Conservation (phyloP, 352 stramenopile genomes). For the Phytophthora pluvialis region DNA sequence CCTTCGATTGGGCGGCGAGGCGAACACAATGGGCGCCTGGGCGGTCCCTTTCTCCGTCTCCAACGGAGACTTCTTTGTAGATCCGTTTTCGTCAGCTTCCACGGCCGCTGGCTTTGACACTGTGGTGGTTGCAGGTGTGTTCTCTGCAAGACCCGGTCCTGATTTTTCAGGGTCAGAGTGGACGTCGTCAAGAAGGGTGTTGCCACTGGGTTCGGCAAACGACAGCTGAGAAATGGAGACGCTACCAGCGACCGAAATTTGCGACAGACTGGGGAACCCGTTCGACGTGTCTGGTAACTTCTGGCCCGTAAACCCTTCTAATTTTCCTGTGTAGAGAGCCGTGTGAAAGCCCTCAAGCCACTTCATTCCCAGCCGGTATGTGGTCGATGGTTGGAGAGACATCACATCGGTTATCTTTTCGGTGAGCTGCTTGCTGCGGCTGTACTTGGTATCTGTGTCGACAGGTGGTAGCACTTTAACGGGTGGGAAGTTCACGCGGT, state of each 20-base stretch:
- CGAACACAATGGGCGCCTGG: too few relatives aligned
- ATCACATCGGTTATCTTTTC: conserved; percentile 18
- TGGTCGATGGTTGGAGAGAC: conserved; percentile 6
- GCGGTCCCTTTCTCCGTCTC: too few relatives aligned
- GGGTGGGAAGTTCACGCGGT: conserved; percentile 2
- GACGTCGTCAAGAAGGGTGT: neutral
- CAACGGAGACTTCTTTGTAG: too few relatives aligned
- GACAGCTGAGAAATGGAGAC: conserved; percentile 1
- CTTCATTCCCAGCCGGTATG: conserved; percentile 3
- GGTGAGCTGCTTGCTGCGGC: conserved; percentile 1
- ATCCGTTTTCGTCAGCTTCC: too few relatives aligned
- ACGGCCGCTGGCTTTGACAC: too few relatives aligned
- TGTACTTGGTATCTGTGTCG: conserved; percentile 12
- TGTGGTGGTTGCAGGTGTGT: too few relatives aligned
- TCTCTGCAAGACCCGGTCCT: neutral
- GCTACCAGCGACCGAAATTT: neutral
- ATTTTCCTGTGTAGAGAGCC: neutral
- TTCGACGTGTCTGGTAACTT: neutral
- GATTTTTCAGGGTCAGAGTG: neutral
- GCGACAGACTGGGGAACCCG: conserved; percentile 4
- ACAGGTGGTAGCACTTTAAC: neutral
- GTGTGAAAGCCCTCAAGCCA: conserved; percentile 15
- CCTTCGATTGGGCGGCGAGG: too few relatives aligned
- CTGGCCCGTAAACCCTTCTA: conserved; percentile 6
- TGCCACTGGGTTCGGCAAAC: neutral